Conservation (phyloP, 257 asterid species). For the Nicotiana tomentosiformis region DNA sequence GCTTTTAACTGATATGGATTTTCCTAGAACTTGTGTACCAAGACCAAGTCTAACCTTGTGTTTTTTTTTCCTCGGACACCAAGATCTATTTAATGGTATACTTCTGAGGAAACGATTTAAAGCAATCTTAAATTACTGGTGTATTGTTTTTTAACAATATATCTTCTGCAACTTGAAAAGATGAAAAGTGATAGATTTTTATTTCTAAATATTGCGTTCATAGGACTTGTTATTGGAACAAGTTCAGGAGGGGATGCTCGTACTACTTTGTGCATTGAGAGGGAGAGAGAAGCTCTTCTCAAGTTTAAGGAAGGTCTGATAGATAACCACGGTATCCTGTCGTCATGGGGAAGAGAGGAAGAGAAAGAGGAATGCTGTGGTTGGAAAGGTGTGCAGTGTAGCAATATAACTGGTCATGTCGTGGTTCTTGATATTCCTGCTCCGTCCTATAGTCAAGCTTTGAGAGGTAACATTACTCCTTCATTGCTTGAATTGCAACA, state of each 20-base stretch:
- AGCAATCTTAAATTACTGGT: not conserved
- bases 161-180: not conserved
- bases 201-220: not conserved
- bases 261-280: not conserved
- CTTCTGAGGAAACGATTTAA: not conserved
- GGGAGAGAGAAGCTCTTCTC: constrained; percentile 19
- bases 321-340: not conserved
- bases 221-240: not conserved
- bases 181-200: not conserved
- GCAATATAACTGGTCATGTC: constrained; percentile 6
- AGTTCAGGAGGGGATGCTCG: too few species aligned
- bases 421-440: constrained; percentile 8
- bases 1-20: too few species aligned
- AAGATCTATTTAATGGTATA: not conserved
- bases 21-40: not conserved
- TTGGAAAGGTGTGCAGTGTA: constrained; percentile 14
- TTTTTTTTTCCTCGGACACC: not conserved
- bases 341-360: constrained; percentile 16
- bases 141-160: too few species aligned
- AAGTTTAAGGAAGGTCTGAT: constrained; percentile 6
- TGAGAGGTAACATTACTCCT: constrained; percentile 14
- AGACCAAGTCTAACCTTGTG: not conserved
- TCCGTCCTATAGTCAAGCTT: not conserved
- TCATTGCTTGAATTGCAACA: constrained; percentile 13
- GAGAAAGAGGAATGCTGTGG: constrained; percentile 14